These are phyloP conservation scores for Angomonas deanei DNA, from an alignment of 208 protist genomes.

Conservation along the genomic window DNA sequence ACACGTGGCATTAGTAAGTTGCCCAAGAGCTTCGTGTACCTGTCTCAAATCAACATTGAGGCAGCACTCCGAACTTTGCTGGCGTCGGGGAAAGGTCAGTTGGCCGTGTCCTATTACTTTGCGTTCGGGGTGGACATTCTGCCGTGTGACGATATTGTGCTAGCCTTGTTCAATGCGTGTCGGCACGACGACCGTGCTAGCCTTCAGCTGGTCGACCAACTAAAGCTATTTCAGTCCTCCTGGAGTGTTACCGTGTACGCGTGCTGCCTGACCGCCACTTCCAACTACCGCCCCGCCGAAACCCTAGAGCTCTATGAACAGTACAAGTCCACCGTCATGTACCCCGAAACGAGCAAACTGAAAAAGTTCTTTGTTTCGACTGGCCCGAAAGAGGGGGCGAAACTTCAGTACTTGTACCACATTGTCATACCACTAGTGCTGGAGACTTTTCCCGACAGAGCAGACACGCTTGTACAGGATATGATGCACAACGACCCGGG, in stretches of 20 bases:
- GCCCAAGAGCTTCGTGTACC: constrained; percentile 27
- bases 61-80: constrained; percentile 46
- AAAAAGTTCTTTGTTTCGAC: background rate
- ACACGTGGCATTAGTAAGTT: constrained; percentile 39
- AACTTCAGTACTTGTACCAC: constrained; percentile 65
- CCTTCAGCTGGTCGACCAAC: constrained; percentile 35
- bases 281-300: constrained; percentile 37
- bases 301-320: constrained; percentile 45
- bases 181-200: constrained; percentile 32
- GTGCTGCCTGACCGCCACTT: constrained; percentile 64
- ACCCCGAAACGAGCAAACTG: too few species aligned
- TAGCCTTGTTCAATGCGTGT: constrained; percentile 57
- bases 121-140: constrained; percentile 56
- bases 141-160: constrained; percentile 50
- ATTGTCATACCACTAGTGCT: constrained; percentile 66
- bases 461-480: constrained; percentile 35
- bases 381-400: background rate
- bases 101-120: constrained; percentile 56
- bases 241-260: constrained; percentile 66
- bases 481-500: constrained; percentile 57
- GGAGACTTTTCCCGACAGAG: constrained; percentile 29
- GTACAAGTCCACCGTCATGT: constrained; percentile 19
- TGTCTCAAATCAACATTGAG: constrained; percentile 54
- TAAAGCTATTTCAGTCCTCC: constrained; percentile 41
- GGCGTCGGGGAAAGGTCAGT: constrained; percentile 17